Percentiles rank a stretch among this genome's conserved stretches.
Conservation (phyloP, 805 yeast species). For the Candida jianshihensis region DNA sequence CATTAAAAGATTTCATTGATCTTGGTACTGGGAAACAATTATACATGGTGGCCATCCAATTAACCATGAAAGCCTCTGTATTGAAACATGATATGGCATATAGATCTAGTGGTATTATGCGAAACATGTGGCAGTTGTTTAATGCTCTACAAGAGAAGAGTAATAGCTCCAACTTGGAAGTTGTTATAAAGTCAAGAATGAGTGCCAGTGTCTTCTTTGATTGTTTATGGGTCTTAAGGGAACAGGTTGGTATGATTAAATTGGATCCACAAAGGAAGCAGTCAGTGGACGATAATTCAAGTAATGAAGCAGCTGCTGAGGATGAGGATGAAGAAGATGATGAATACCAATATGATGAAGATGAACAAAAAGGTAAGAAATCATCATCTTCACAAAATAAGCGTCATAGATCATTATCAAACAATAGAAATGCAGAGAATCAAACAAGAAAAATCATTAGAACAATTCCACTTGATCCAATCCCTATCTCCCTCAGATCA, state of each 20-base stretch:
- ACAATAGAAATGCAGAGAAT: constrained; percentile 55
- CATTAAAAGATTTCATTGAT: constrained; percentile 61
- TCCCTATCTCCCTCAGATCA: constrained; percentile 43
- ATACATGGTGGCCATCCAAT: constrained; percentile 57
- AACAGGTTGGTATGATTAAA: constrained; percentile 81
- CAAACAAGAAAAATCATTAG: constrained; percentile 69
- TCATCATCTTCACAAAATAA: constrained; percentile 25
- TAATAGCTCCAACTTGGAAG: constrained; percentile 30
- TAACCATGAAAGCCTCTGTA: constrained; percentile 75
- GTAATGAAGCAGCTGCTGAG: constrained; percentile 18
- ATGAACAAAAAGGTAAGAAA: constrained; percentile 20
- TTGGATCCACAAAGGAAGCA: constrained; percentile 28
- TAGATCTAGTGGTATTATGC: constrained; percentile 89
- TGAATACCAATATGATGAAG: constrained; percentile 14
- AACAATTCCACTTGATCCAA: constrained; percentile 79
- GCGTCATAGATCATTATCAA: constrained; percentile 45
- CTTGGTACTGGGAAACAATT: constrained; percentile 62
- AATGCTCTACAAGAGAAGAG: constrained; percentile 53
- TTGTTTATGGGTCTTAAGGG: constrained; percentile 75
- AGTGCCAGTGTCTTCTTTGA: constrained; percentile 91
- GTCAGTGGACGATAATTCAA: constrained; percentile 7
- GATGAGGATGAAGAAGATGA: constrained; percentile 22
- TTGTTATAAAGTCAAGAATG: constrained; percentile 76
- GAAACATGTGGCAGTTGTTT: constrained; percentile 87
- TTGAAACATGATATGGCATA: constrained; percentile 89